phyloP scores from a whole-genome alignment of 257 asterid species.

The Thymus mandschuricus region DNA sequence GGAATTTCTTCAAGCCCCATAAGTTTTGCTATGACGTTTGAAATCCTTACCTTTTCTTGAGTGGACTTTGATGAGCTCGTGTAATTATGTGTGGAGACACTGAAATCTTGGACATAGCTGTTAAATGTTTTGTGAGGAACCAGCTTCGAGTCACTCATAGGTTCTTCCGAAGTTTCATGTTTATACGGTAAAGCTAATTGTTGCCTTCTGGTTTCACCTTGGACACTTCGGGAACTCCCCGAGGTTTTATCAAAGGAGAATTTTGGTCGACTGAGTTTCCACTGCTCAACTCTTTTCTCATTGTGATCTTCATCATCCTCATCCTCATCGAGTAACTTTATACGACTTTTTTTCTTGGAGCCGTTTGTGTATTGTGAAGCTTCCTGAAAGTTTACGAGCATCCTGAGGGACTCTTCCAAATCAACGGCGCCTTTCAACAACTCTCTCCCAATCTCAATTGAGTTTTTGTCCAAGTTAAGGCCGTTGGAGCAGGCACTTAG shows the following conservation, averaged over 20 bases:
- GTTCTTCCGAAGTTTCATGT: slow-evolving; percentile 41
- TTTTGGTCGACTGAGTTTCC: slow-evolving; percentile 65
- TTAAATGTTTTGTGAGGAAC: slow-evolving; percentile 52
- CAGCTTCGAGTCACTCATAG: slow-evolving; percentile 32
- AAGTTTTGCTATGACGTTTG: slow-evolving; percentile 88
- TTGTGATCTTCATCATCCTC: slow-evolving; percentile 55
- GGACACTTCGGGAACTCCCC: slow-evolving; percentile 36
- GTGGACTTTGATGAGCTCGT: slow-evolving; percentile 38
- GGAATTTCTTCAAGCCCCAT: slow-evolving; percentile 93
- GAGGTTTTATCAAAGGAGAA: slow-evolving; percentile 81
- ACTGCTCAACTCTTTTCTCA: slow-evolving; percentile 45
- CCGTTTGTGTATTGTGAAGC: slow-evolving; percentile 44
- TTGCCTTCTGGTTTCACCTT: slow-evolving; percentile 38
- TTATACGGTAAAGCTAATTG: slow-evolving; percentile 51
- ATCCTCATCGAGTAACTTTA: slow-evolving; percentile 69
- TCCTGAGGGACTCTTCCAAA: slow-evolving; percentile 79
- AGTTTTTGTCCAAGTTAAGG: slow-evolving; percentile 55
- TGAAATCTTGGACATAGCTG: slow-evolving; percentile 55
- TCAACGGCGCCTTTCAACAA: slow-evolving; percentile 80
- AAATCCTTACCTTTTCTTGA: slow-evolving; percentile 66
- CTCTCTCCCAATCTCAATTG: slow-evolving; percentile 74
- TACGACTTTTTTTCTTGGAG: slow-evolving; percentile 48
- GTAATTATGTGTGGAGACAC: slow-evolving; percentile 30
- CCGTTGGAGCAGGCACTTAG: slow-evolving; percentile 67
- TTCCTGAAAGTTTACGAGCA: slow-evolving; percentile 76